These are phyloP conservation scores for Dendrobium nobile DNA, from an alignment of 106 monocot genomes.

Conservation along the genomic window DNA sequence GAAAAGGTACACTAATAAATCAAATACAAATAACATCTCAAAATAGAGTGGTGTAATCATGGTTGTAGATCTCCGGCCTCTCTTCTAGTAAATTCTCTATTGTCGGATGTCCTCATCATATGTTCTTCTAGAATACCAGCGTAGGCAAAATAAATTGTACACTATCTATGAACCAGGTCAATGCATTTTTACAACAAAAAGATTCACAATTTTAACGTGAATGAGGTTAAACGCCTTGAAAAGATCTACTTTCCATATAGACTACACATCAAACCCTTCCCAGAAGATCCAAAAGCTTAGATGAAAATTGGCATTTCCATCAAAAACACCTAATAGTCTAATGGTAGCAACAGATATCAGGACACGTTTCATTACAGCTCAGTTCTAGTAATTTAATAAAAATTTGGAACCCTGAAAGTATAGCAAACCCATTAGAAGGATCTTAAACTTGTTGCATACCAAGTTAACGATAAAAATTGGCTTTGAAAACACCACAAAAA, in stretches of 20 bases:
- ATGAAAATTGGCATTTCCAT: background rate
- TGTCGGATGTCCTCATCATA: background rate
- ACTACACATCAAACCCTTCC: background rate
- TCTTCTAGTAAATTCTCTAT: too few species aligned
- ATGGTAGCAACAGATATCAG: background rate
- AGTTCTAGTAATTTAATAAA: background rate
- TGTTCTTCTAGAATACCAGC: background rate
- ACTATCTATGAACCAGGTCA: background rate
- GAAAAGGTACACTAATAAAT: too few species aligned
- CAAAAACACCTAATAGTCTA: background rate
- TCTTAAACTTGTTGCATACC: background rate
- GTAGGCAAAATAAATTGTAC: background rate
- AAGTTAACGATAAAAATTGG: background rate
- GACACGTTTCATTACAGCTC: background rate
- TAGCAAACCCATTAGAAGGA: too few species aligned
- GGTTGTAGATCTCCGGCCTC: too few species aligned
- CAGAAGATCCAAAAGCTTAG: background rate
- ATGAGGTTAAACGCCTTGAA: too few species aligned
- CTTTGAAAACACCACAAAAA: background rate
- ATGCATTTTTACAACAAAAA: background rate
- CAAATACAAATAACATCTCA: too few species aligned
- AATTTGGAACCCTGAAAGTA: background rate
- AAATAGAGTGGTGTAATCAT: too few species aligned
- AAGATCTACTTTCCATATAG: background rate
- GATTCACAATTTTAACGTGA: background rate